phyloP scores from a whole-genome alignment of 441 rosid genomes.

The Pelargonium australe region DNA sequence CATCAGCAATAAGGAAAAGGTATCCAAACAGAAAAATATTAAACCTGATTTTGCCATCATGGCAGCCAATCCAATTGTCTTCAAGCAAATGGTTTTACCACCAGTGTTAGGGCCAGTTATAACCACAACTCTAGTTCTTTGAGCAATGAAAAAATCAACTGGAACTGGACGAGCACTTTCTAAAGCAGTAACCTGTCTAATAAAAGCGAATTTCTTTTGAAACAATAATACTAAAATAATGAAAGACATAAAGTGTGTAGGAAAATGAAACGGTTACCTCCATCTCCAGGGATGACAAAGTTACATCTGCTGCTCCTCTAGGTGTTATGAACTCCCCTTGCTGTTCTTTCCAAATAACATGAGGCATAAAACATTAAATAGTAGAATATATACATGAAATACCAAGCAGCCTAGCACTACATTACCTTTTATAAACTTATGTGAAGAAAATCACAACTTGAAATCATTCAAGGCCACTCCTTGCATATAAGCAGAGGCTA shows the following conservation, averaged over 20 bases:
- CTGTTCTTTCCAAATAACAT: slow-evolving; percentile 39
- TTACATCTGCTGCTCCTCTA: slow-evolving; percentile 25
- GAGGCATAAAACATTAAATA: slow-evolving; percentile 16
- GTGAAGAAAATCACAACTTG: neutral
- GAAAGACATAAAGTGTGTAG: slow-evolving; percentile 1
- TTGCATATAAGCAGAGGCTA: slow-evolving; percentile 1
- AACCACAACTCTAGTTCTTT: slow-evolving; percentile 65
- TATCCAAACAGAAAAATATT: neutral
- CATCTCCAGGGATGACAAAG: slow-evolving; percentile 29
- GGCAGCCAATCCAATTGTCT: slow-evolving; percentile 89
- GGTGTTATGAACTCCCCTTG: slow-evolving; percentile 22
- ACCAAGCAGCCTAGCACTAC: slow-evolving; percentile 12
- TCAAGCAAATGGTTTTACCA: slow-evolving; percentile 88
- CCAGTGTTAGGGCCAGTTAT: slow-evolving; percentile 99
- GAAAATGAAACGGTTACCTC: slow-evolving; percentile 23
- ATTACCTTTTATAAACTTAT: neutral
- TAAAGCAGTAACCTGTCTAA: slow-evolving; percentile 42
- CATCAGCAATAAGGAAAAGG: slow-evolving; percentile 1
- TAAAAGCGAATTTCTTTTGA: slow-evolving; percentile 17
- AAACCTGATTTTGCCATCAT: slow-evolving; percentile 95
- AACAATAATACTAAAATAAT: slow-evolving; percentile 5
- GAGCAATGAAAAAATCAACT: slow-evolving; percentile 59
- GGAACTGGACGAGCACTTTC: slow-evolving; percentile 65
- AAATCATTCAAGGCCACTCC: slow-evolving; percentile 10
- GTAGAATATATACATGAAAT: slow-evolving; percentile 14